A percentile compares a stretch with the other conserved stretches of the same genome.
These are phyloP conservation scores for Casaregolazyma lundiana DNA, from an alignment of 1,139 yeast species.

Conservation along the genomic window DNA sequence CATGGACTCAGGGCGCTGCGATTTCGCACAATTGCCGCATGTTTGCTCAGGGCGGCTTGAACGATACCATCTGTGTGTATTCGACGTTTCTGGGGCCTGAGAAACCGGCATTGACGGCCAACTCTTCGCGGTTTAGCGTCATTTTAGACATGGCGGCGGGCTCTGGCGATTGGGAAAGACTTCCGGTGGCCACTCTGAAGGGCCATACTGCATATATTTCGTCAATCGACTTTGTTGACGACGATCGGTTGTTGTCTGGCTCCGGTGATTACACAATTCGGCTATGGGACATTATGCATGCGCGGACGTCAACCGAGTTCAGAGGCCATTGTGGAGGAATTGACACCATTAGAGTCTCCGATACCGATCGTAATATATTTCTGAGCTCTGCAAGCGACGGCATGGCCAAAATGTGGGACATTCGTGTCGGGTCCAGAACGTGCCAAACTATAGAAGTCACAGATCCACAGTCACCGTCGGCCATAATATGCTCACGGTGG, in stretches of 20 bases:
- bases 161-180: slow-evolving; percentile 4
- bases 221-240: slow-evolving; percentile 61
- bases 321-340: slow-evolving; percentile 82
- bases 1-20: slow-evolving; percentile 77
- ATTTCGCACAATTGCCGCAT: slow-evolving; percentile 60
- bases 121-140: slow-evolving; percentile 51
- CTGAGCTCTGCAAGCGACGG: slow-evolving; percentile 92
- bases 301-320: slow-evolving; percentile 52
- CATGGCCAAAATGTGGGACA: slow-evolving; percentile 91
- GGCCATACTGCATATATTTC: slow-evolving; percentile 85
- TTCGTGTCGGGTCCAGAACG: slow-evolving; percentile 69
- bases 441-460: slow-evolving; percentile 56
- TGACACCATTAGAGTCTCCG: slow-evolving; percentile 47
- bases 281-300: slow-evolving; percentile 72
- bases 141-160: background rate
- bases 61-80: slow-evolving; percentile 72
- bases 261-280: slow-evolving; percentile 83
- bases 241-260: slow-evolving; percentile 53
- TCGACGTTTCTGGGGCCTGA: slow-evolving; percentile 3
- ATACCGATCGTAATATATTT: slow-evolving; percentile 49
- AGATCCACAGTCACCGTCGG: slow-evolving; percentile 40
- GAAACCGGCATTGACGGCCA: background rate
- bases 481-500: slow-evolving; percentile 55
- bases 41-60: slow-evolving; percentile 84
- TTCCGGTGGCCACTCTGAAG: slow-evolving; percentile 50